Evolutionary conservation across 306 rosid genomes (phyloP).

Genomic region (Astragalus membranaceus): DNA sequence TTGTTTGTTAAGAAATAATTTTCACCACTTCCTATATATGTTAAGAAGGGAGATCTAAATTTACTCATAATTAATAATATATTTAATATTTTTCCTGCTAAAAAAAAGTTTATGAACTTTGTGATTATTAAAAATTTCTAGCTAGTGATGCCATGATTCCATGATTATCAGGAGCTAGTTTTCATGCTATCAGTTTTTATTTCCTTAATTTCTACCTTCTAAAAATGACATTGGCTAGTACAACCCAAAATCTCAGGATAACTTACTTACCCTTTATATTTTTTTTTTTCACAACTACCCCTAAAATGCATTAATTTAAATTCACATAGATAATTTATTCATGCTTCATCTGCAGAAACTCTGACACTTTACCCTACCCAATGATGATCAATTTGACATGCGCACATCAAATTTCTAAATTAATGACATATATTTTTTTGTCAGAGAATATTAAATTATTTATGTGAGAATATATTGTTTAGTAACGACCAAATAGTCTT

Average conservation of each 20-base stretch:
- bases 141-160: constrained; percentile 8
- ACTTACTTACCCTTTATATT: not conserved
- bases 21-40: constrained; percentile 16
- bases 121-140: too few relatives aligned
- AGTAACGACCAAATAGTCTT: not conserved
- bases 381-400: constrained; percentile 19
- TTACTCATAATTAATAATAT: too few relatives aligned
- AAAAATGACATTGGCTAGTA: constrained; percentile 23
- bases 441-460: not conserved
- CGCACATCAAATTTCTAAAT: not conserved
- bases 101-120: too few relatives aligned
- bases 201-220: constrained; percentile 28
- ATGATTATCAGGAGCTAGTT: constrained; percentile 25
- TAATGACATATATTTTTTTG: not conserved
- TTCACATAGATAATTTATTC: not conserved
- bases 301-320: not conserved
- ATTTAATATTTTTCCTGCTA: too few relatives aligned
- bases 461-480: not conserved
- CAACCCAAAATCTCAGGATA: constrained; percentile 23
- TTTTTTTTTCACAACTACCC: not conserved
- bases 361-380: constrained; percentile 14
- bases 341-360: constrained; percentile 13
- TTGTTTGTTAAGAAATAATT: constrained; percentile 34
- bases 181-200: constrained; percentile 24
- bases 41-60: not conserved